Conservation (phyloP, 75 land plant species). For the Sequoia sempervirens region DNA sequence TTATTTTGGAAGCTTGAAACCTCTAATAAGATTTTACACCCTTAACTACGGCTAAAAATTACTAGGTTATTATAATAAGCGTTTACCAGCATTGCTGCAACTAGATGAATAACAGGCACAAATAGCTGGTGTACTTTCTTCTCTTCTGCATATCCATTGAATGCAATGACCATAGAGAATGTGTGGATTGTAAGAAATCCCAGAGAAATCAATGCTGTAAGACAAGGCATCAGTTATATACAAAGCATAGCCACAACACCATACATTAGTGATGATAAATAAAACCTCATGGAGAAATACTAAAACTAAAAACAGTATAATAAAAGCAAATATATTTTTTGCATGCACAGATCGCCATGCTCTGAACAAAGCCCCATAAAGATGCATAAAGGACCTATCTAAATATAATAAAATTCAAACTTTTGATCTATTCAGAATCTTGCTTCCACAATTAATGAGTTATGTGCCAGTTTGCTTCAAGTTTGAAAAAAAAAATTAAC, state of each 20-base stretch:
- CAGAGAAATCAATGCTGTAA: conserved; percentile 76
- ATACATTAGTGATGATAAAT: not conserved
- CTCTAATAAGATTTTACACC: not conserved
- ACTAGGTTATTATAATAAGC: not conserved
- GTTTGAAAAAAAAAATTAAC: no score
- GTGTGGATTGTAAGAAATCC: conserved; percentile 84
- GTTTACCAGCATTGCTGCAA: conserved; percentile 66
- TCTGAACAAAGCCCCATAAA: not conserved
- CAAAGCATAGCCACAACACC: conserved; percentile 2
- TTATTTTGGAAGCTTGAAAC: not conserved
- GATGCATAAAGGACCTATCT: not conserved
- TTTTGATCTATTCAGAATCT: not conserved
- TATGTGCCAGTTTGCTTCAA: not conserved
- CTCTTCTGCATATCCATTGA: conserved; percentile 76
- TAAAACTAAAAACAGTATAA: not conserved
- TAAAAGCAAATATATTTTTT: not conserved
- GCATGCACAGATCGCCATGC: not conserved
- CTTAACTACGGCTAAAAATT: not conserved
- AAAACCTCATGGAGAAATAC: not conserved
- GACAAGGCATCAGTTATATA: conserved; percentile 2
- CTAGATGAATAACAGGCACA: conserved; percentile 66
- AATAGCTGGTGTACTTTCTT: conserved; percentile 61
- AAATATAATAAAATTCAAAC: not conserved
- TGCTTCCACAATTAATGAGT: not conserved
- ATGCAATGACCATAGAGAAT: conserved; percentile 94